These are phyloP conservation scores for Themeda triandra DNA, from an alignment of 176 grass and related monocot genomes.

Conservation along the genomic window DNA sequence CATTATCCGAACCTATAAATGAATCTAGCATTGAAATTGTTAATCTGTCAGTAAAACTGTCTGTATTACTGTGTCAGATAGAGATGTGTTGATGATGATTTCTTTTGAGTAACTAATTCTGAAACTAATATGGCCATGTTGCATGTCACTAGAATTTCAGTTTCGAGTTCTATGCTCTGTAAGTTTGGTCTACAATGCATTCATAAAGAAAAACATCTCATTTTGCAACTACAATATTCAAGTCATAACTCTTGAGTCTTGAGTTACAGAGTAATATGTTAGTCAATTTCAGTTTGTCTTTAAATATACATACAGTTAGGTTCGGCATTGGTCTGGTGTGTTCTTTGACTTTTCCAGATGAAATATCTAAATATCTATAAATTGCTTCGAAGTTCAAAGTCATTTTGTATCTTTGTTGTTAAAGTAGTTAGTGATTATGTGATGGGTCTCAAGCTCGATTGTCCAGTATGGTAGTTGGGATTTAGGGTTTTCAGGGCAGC, in stretches of 20 bases:
- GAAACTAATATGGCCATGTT: not conserved
- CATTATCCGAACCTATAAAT: slow-evolving; percentile 2
- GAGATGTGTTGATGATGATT: not conserved
- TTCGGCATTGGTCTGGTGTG: not conserved
- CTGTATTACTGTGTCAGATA: not conserved
- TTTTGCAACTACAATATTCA: not conserved
- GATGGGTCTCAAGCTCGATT: slow-evolving; percentile 24
- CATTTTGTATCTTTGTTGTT: not conserved
- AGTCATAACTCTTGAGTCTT: not conserved
- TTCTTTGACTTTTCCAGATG: not conserved
- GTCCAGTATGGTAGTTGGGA: not conserved
- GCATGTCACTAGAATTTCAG: not conserved
- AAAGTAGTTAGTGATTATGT: not conserved
- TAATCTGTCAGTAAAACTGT: not conserved
- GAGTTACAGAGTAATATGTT: not conserved
- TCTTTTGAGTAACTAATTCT: not conserved
- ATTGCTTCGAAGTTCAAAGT: not conserved
- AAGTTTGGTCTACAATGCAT: not conserved
- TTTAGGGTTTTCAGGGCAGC: not conserved
- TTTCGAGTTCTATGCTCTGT: not conserved
- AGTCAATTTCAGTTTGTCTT: not conserved
- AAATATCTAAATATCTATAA: not conserved
- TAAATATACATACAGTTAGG: not conserved
- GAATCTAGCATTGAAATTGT: slow-evolving; percentile 8
- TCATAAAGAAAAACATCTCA: not conserved